phyloP scores from a whole-genome alignment of 331 rosid genomes.

The Arachis monticola region DNA sequence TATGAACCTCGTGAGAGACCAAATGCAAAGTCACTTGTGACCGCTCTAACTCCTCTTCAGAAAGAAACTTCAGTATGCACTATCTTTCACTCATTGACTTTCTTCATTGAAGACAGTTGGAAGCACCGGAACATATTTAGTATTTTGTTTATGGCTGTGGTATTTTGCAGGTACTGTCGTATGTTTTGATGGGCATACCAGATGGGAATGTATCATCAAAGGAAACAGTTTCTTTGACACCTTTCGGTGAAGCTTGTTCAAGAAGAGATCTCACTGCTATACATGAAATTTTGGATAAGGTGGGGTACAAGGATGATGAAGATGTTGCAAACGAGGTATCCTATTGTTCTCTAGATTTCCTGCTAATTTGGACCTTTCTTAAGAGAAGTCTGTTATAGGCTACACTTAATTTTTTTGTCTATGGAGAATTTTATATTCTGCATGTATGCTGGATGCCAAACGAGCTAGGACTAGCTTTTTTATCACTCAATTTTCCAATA shows the following conservation, averaged over 20 bases:
- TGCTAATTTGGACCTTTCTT: not conserved
- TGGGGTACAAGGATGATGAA: conserved; percentile 95
- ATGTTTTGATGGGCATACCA: conserved; percentile 76
- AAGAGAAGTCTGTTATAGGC: not conserved
- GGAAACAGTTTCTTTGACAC: conserved; percentile 65
- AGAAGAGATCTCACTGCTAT: conserved; percentile 93
- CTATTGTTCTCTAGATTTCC: conserved; percentile 28
- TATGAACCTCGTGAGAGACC: conserved; percentile 97
- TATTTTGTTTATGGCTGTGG: conserved; percentile 38
- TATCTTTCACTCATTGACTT: conserved; percentile 15
- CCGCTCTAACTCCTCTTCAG: conserved; percentile 81
- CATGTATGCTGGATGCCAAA: not conserved
- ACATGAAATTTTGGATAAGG: conserved; percentile 83
- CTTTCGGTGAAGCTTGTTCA: conserved; percentile 94
- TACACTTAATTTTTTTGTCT: not conserved
- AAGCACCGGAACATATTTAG: conserved; percentile 33
- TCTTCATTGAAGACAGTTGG: conserved; percentile 14
- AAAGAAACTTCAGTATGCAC: conserved; percentile 73
- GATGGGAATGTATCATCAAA: conserved; percentile 58
- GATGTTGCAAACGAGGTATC: conserved; percentile 94
- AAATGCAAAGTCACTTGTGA: conserved; percentile 80
- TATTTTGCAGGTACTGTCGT: conserved; percentile 70
- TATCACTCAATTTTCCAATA: not conserved
- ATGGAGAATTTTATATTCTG: not conserved
- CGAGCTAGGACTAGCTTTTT: not conserved